Evolutionary conservation across 1,139 yeast species (phyloP), one percentile per base, ranked within the genome.

Genomic region (Suhomyces kunorum): DNA sequence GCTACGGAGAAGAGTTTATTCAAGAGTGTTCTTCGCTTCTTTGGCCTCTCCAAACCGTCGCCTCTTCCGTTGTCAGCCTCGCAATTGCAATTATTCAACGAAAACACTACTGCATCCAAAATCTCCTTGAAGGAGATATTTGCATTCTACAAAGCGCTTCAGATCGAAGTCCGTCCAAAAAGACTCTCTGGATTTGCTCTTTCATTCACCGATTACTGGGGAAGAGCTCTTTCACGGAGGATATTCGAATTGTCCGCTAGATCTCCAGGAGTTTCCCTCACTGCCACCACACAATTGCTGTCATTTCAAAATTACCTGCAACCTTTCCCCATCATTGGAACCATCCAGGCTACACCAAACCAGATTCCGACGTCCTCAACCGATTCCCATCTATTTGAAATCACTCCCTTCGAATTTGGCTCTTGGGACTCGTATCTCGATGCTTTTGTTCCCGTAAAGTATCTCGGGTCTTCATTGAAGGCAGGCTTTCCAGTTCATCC

Each of bases 351-450:
- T 20, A 47, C 54, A 14, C 69, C 71, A 1, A 46, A 35, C 7
- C 26, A 24, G n/a, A 5, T 34, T 17, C 57, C 53, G 20, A 49
- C 58, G 3, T 59, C n/a, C n/a, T n/a, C 63, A 39, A 24, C 40
- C 11, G 49, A 53, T 22, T 66, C 75, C 1, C 71, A 67, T 35
- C 42, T 66, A 8, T 58, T 69, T 31, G 89, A 83, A 55, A 71
- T 83, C 40, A 80, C 75, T 13, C 88, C 89, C 0, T 80, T 58
- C 51, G 89, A 83, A 49, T 80, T 82, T 64, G 89, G 89, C 1
- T 79, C 85, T 0, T 83, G 87, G 83, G 82, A 80, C 44, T 52
- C 67, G 5, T 61, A 64, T 24, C 58, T 78, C 32, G 64, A 71
- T 40, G 70, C 81, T 13, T 83, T 83, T 51, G 61, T 74, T 8